Evolutionary conservation across 2,329 filamentous ascomycete species (phyloP), one percentile per base, ranked within the genome.

Genomic region (Ceratocystis cubensis): DNA sequence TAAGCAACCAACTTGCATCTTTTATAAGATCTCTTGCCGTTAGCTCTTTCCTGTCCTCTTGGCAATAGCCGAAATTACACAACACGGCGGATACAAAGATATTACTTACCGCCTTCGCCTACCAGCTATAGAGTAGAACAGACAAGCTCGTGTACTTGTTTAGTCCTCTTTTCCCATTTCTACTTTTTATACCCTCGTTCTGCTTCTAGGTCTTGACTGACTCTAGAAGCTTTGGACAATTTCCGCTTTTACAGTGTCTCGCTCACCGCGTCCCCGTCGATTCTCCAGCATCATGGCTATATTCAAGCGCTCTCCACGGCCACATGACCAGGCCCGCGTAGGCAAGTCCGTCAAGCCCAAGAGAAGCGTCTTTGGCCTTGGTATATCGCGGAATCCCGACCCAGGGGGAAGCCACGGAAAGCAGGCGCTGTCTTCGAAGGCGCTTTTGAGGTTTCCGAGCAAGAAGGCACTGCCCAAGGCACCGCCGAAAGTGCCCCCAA

Each of bases 301-400:
- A 90, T 96, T 96, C 82, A 95, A 91, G 80, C 90, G 90, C 76
- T 92, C 91, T 74, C 92, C 94, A 79, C 82, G 86, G 76, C 87
- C 88, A 72, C 64, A 65, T 77, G 88, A 93, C 73, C 69, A 70
- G 70, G 73, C 72, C 77, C 89, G 91, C 74, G 88, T 92, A 77
- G 88, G 90, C 80, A 96, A 96, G 85, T 82, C 88, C 78, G 82
- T 85, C 76, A 92, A 90, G 82, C 82, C 88, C 81, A 94, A 88
- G 82, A 82, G 81, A 74, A 75, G 45, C 3, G 6, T 50, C 20
- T 45, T 61, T 44, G 20, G 28, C 10, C 57, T 56, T n/a, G 45
- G 25, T 1, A 50, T 30, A 37, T 59, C 56, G n/a, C 56, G 56
- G 30, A n/a, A 37, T 20, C 28, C 56, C 28, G 56, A 59, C 15